Percentiles rank a stretch among this genome's conserved stretches.
phyloP scores from a whole-genome alignment of 2,329 filamentous ascomycete species.

The Curvularia spicifera region DNA sequence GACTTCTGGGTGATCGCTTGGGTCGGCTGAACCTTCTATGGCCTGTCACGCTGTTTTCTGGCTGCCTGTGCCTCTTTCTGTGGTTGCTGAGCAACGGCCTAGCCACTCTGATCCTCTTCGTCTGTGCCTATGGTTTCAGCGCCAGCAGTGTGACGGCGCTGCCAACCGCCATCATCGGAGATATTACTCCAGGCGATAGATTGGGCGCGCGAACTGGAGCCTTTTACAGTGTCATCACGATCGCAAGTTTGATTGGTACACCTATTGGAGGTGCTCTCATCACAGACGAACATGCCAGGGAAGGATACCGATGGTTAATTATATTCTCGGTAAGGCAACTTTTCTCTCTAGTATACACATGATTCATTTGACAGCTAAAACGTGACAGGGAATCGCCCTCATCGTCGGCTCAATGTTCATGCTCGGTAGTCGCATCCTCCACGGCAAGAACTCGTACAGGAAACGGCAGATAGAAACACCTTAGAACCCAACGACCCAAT shows the following conservation, averaged over 20 bases:
- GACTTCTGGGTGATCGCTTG: conserved; percentile 59
- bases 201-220: conserved; percentile 73
- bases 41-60: conserved; percentile 52
- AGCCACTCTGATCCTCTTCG: conserved; percentile 67
- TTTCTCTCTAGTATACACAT: background rate
- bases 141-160: conserved; percentile 71
- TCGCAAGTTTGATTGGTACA: conserved; percentile 70
- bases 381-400: conserved; percentile 23
- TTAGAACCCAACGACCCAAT: background rate
- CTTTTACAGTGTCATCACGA: conserved; percentile 65
- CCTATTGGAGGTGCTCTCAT: conserved; percentile 66
- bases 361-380: background rate
- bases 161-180: conserved; percentile 68
- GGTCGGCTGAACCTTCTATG: conserved; percentile 63
- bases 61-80: conserved; percentile 60
- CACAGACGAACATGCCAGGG: conserved; percentile 19
- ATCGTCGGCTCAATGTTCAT: conserved; percentile 28
- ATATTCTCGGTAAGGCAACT: conserved; percentile 31
- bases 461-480: conserved; percentile 16
- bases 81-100: conserved; percentile 60
- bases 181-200: conserved; percentile 72
- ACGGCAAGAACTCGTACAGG: conserved; percentile 20
- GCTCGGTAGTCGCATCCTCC: conserved; percentile 28
- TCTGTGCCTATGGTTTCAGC: conserved; percentile 71
- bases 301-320: conserved; percentile 36